Evolutionary conservation across 2,329 filamentous ascomycete species (phyloP), one percentile per base, ranked within the genome.

Genomic region (Pseudopyrenochaeta lycopersici): DNA sequence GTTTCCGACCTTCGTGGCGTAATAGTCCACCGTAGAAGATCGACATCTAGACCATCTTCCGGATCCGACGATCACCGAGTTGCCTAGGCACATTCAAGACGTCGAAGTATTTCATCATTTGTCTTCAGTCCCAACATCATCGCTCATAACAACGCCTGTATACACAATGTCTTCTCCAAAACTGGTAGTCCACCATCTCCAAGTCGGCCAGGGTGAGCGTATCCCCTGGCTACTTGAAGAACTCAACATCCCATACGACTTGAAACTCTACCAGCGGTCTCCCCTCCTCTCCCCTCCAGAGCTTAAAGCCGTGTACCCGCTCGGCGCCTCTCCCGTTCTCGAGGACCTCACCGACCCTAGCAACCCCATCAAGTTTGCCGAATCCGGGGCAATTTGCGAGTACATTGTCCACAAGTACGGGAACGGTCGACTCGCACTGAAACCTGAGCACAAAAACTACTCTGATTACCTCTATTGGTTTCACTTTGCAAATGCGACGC

Each of bases 181-280:
- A 11, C 63, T 76, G 42, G 68, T 68, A 35, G 60, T 76, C 46
- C 72, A 76, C 63, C 74, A 76, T 45, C 70, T 76, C 5, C 74
- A 74, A 58, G 47, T 70, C 68, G 86, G 84, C 10, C 85, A 89
- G 68, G 88, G 85, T 31, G 86, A 89, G 68, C 85, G 87, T 35
- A 79, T 89, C 46, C 75, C 83, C 64, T 89, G 84, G 81, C 81
- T 89, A 40, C 85, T 85, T 68, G 87, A 90, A 70, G 87, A 90
- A 70, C 82, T 89, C 15, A 71, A 73, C 42, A 72, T 90, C 46
- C 67, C 77, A 2, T 89, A 89, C 67, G 65, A 76, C 1, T 71
- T 85, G 10, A 75, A 76, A 51, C 72, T 75, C 35, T 78, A 85
- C 75, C 54, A 77, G 45, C 80, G 82, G 38, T 65, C 65, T 7